Base-by-base conservation (phyloP, 2,329 filamentous ascomycete genomes). In the Sclerotinia subarctica region DNA sequence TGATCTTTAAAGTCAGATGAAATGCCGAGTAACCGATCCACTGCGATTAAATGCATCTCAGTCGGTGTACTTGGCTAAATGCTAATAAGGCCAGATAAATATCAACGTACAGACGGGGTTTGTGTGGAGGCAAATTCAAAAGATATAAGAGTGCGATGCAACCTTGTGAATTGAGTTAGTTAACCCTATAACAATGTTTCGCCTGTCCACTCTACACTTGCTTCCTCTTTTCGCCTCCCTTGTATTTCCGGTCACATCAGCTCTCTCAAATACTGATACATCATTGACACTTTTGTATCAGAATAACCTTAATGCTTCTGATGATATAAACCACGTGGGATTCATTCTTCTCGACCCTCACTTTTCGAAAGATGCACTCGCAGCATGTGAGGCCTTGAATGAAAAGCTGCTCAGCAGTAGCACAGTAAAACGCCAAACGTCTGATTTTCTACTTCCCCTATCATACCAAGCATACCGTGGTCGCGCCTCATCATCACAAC, bases 281-380 rank as follows among this genome's bases (percentile, higher is more conserved):
- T 84, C 82, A 1, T 72, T 85, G 65, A 84, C 82, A 0, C 76
- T 85, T 8, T 73, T 85, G 11, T 85, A 82, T 69, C 83, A 85
- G 72, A 86, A 85, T 75, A 85, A 85, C 52, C 77, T 85, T 32
- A 86, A 86, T 72, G 78, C 77, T 10, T 82, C 82, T 0, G 83
- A 86, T 69, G 82, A 85, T 75, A 77, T 74, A 35, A 85, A 85
- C 70, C 84, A 85, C 72, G 77, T 83, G 24, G 81, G 83, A 15
- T 83, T 83, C 3, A 80, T 85, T 54, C 74, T 85, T 10, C 76
- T 85, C 53, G 83, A 83, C 66, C 76, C 80, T 4, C 75, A 81
- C 60, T 72, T 76, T 8, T 76, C 78, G 51, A 72, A 75, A 24
- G 75, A 78, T 59, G 82, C 79, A 35, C 74, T 75, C 0, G 74